phyloP scores from a whole-genome alignment of 2,329 filamentous ascomycete genomes.

The Blastomyces percursus region DNA sequence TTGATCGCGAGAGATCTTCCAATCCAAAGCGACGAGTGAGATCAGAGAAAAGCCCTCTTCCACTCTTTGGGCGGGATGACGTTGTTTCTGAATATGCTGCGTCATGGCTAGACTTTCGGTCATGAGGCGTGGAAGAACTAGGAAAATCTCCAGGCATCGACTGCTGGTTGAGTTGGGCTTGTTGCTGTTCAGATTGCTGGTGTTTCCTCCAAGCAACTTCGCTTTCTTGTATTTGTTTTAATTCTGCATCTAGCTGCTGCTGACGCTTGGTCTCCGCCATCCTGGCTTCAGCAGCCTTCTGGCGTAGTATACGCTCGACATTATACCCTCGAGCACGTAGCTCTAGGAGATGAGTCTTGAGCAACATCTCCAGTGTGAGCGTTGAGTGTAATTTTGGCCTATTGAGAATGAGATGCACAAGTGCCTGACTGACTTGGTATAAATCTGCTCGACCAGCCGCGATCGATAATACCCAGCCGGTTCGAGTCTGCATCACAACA shows the following conservation, averaged over 20 bases:
- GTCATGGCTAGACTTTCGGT: not conserved
- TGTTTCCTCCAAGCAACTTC: constrained; percentile 40
- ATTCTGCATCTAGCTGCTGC: constrained; percentile 59
- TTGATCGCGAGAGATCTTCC: constrained; percentile 35
- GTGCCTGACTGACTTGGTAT: constrained; percentile 82
- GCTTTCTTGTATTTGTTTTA: constrained; percentile 54
- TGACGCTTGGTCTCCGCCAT: constrained; percentile 75
- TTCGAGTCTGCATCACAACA: constrained; percentile 48
- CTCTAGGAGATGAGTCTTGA: constrained; percentile 73
- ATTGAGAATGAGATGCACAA: constrained; percentile 69
- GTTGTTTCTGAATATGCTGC: constrained; percentile 9
- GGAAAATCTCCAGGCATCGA: constrained; percentile 66
- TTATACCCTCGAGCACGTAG: constrained; percentile 87
- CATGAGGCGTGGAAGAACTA: constrained; percentile 47
- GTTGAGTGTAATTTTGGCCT: constrained; percentile 81
- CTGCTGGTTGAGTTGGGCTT: constrained; percentile 22
- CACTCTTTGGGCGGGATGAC: constrained; percentile 34
- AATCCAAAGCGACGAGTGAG: constrained; percentile 59
- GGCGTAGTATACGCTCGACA: constrained; percentile 82
- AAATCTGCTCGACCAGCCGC: constrained; percentile 63
- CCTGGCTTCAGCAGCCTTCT: constrained; percentile 75
- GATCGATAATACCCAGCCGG: constrained; percentile 61
- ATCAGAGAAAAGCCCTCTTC: constrained; percentile 56
- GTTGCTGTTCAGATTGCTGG: constrained; percentile 17
- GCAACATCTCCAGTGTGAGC: constrained; percentile 79